Conservation (phyloP, 2,329 filamentous ascomycete species). For the Oidium heveae region DNA sequence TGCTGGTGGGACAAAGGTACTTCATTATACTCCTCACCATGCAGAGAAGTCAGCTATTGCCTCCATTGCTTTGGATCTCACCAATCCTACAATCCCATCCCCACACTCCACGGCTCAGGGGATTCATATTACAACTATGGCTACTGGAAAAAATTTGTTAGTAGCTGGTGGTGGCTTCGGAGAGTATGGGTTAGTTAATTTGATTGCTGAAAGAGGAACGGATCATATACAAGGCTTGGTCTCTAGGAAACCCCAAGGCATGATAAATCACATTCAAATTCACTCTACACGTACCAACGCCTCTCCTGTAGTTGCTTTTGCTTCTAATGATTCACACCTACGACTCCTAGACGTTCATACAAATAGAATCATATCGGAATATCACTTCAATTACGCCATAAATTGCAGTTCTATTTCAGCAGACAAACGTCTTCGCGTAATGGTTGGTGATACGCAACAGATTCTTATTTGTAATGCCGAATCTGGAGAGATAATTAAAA, state of each 20-base stretch:
- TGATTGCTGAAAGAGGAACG: constrained; percentile 10
- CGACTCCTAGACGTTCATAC: constrained; percentile 32
- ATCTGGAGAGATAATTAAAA: constrained; percentile 29
- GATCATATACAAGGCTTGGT: constrained; percentile 16
- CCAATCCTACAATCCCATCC: constrained; percentile 4
- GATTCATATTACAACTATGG: constrained; percentile 14
- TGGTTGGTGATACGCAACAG: constrained; percentile 44
- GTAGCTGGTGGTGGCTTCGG: constrained; percentile 17
- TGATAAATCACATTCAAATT: constrained; percentile 39
- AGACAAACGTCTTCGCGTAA: constrained; percentile 41
- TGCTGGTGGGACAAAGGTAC: constrained; percentile 23
- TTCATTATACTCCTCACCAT: constrained; percentile 23
- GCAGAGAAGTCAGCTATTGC: constrained; percentile 13
- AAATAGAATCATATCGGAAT: constrained; percentile 29
- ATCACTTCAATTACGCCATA: constrained; percentile 32
- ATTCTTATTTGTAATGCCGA: constrained; percentile 46
- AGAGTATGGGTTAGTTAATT: constrained; percentile 16
- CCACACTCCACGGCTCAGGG: constrained; percentile 5
- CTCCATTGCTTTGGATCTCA: constrained; percentile 10
- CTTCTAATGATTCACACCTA: constrained; percentile 35
- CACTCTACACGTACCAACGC: constrained; percentile 26
- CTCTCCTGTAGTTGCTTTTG: constrained; percentile 29
- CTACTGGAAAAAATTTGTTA: constrained; percentile 14
- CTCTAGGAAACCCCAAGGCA: constrained; percentile 27
- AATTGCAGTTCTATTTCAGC: constrained; percentile 53